Conservation (phyloP, 257 asterid genomes). For the Mitragyna speciosa region DNA sequence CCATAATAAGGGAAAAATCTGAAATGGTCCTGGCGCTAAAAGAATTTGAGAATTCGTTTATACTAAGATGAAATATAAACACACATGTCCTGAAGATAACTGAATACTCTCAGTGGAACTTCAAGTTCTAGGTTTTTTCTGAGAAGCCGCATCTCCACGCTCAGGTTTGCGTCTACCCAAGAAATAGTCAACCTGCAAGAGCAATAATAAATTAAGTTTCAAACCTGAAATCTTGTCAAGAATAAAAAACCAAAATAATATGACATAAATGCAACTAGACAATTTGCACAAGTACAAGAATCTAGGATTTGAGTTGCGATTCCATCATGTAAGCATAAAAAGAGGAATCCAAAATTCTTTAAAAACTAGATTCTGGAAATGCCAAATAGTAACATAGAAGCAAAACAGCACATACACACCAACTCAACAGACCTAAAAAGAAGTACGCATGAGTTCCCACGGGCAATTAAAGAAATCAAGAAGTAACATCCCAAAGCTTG, state of each 20-base stretch:
- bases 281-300: neutral
- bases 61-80: no score
- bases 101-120: neutral
- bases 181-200: slow-evolving; percentile 76
- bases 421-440: neutral
- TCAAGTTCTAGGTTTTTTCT: slow-evolving; percentile 70
- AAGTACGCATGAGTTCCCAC: neutral
- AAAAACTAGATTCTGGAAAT: neutral
- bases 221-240: neutral
- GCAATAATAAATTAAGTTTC: neutral
- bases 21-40: neutral
- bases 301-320: neutral
- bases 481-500: neutral
- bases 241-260: neutral
- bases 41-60: neutral
- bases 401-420: neutral
- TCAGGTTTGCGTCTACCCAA: slow-evolving; percentile 78
- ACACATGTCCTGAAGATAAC: neutral
- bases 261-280: neutral
- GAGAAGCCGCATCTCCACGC: slow-evolving; percentile 42
- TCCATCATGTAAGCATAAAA: neutral
- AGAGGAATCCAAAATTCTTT: neutral
- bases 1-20: neutral
- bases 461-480: neutral
- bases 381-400: neutral